Percentiles rank a stretch among this genome's conserved stretches.
These are phyloP conservation scores for Hypoxylon rickii DNA, from an alignment of 495 filamentous ascomycete species.

Conservation along the genomic window DNA sequence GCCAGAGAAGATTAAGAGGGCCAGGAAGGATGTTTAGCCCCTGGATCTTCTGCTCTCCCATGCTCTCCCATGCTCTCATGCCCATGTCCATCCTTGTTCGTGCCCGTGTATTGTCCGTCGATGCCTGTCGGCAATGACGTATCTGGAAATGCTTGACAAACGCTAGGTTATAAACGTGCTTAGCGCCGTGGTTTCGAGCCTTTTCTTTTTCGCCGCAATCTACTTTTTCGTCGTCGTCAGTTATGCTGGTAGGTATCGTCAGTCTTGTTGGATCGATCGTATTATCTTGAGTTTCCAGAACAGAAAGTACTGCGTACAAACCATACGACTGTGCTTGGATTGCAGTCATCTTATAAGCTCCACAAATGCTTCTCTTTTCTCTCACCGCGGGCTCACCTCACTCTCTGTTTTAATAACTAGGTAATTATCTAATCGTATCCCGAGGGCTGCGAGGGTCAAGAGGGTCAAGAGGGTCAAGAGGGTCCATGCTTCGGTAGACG, in stretches of 20 bases:
- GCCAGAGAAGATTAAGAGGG: background rate
- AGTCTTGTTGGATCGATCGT: background rate
- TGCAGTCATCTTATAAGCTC: background rate
- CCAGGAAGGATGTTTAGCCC: slow-evolving; percentile 8
- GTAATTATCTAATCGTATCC: too few relatives aligned
- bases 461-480: background rate
- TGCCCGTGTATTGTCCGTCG: too few relatives aligned
- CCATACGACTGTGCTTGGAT: background rate
- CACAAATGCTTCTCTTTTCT: background rate
- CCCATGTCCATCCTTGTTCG: too few relatives aligned
- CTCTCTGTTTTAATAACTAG: background rate
- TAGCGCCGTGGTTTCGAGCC: slow-evolving; percentile 14
- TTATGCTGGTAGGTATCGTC: background rate
- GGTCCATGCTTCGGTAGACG: too few relatives aligned
- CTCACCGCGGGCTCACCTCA: slow-evolving; percentile 16
- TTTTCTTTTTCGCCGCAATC: slow-evolving; percentile 29
- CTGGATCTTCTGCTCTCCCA: slow-evolving; percentile 27
- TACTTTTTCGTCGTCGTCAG: slow-evolving; percentile 7
- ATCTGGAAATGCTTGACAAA: slow-evolving; percentile 16
- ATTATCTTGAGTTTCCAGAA: too few relatives aligned
- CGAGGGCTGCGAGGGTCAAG: too few relatives aligned
- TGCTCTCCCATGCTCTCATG: too few relatives aligned
- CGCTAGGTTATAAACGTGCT: slow-evolving; percentile 22
- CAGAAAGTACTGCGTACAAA: too few relatives aligned
- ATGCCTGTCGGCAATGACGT: slow-evolving; percentile 21